These are phyloP conservation scores for Globisporangium acanthophoron DNA, from an alignment of 352 stramenopile genomes.

Conservation along the genomic window DNA sequence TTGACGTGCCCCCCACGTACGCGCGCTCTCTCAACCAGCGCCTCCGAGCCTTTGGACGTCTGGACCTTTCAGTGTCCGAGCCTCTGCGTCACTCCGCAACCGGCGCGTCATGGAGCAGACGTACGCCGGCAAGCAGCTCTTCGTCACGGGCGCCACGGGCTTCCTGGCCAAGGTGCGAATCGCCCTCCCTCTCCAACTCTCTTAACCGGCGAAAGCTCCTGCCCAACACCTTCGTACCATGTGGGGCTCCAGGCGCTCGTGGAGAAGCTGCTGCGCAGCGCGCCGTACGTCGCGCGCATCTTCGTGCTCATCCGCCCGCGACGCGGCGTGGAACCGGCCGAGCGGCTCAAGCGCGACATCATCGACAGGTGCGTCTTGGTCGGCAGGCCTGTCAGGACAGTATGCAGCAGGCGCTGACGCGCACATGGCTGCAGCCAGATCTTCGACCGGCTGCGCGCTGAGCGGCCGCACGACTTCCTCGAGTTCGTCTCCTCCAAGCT, in stretches of 20 bases:
- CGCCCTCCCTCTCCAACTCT: not conserved
- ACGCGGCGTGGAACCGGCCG: constrained; percentile 51
- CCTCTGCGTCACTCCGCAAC: not conserved
- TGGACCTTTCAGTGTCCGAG: too few relatives aligned
- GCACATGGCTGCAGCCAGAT: constrained; percentile 30
- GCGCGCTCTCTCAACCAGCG: not conserved
- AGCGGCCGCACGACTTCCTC: constrained; percentile 40
- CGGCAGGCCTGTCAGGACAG: too few relatives aligned
- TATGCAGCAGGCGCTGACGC: not conserved
- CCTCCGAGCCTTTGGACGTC: too few relatives aligned
- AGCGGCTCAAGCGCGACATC: constrained; percentile 70
- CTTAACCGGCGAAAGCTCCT: too few relatives aligned
- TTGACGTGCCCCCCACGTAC: not conserved
- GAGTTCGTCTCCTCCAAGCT: constrained; percentile 54
- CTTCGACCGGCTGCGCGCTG: constrained; percentile 59
- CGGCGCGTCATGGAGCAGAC: constrained; percentile 36
- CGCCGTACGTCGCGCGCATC: constrained; percentile 53
- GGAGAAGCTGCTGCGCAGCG: constrained; percentile 75
- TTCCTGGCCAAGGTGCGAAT: constrained; percentile 75
- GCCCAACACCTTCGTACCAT: not conserved
- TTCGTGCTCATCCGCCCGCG: constrained; percentile 74
- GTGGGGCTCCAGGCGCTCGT: constrained; percentile 43
- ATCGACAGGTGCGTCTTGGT: constrained; percentile 29
- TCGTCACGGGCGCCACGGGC: constrained; percentile 83
- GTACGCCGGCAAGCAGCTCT: constrained; percentile 61